phyloP scores from a whole-genome alignment of 306 rosid species.

The Gleditsia sinensis region DNA sequence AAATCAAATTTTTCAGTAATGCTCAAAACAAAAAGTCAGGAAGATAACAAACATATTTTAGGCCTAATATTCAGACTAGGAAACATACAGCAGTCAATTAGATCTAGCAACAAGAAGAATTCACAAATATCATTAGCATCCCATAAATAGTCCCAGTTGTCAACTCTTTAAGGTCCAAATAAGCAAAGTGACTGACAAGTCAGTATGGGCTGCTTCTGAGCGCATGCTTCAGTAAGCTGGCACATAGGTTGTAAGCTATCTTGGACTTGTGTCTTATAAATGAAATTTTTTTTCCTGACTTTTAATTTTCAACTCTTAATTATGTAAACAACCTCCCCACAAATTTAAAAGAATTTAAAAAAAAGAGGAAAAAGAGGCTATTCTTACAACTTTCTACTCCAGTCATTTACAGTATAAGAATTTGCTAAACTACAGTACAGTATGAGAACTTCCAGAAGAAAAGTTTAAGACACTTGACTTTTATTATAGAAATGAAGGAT shows the following conservation, averaged over 20 bases:
- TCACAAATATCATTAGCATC: no score
- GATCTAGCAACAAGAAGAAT: no score
- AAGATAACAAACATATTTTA: no score
- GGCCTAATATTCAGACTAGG: no score
- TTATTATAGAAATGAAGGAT: not conserved
- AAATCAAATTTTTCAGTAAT: not conserved
- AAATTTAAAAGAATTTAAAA: no score
- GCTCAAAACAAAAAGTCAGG: not conserved
- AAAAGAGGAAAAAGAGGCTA: not conserved
- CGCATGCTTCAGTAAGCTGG: not conserved
- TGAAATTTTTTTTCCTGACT: not conserved
- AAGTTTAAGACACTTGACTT: not conserved
- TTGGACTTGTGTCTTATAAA: not conserved
- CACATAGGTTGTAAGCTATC: not conserved
- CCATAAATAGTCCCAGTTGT: no score
- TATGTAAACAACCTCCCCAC: no score
- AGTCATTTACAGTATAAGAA: not conserved
- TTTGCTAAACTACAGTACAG: not conserved
- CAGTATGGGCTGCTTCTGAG: not conserved
- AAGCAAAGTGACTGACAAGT: not conserved
- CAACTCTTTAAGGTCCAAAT: not conserved
- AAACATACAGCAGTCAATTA: no score
- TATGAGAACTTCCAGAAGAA: not conserved
- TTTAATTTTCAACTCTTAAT: no score
- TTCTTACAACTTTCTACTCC: constrained; percentile 2